Conservation (phyloP, 78 protist species). For the Dictyostelium purpureum region DNA sequence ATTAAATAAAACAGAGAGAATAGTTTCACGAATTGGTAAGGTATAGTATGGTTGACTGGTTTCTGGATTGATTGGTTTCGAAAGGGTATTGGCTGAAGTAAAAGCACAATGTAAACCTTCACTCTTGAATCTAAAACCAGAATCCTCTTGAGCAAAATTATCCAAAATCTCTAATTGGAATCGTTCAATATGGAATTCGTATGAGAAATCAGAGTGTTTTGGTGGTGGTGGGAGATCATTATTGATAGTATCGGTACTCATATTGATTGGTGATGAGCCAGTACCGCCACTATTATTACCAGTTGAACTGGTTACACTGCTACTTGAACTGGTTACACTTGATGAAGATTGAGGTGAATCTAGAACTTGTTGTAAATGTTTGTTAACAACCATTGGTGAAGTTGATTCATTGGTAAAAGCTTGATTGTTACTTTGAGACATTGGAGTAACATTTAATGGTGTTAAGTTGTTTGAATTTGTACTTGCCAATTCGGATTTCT, state of each 20-base stretch:
- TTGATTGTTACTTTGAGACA: not conserved
- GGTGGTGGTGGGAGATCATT: constrained; percentile 2
- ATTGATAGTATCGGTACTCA: not conserved
- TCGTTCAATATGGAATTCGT: constrained; percentile 68
- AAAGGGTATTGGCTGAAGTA: constrained; percentile 39
- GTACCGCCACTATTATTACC: not conserved
- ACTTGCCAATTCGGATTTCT: not conserved
- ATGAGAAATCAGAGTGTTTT: constrained; percentile 29
- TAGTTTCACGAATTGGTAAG: constrained; percentile 58
- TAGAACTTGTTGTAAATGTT: not conserved
- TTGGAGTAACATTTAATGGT: constrained; percentile 16
- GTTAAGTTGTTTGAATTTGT: not conserved
- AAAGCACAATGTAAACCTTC: constrained; percentile 72
- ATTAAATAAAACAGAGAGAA: constrained; percentile 37
- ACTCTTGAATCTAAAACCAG: constrained; percentile 48
- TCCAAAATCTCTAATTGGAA: constrained; percentile 44
- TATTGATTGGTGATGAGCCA: constrained; percentile 11
- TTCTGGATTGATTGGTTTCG: constrained; percentile 49
- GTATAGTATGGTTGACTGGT: not conserved
- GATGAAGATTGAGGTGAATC: not conserved
- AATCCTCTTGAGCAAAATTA: constrained; percentile 13
- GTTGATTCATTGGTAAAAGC: not conserved
- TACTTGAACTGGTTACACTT: not conserved
- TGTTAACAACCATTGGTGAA: not conserved
- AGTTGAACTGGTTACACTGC: not conserved